Evolutionary conservation across 257 asterid genomes (phyloP), one percentile per base, ranked within the genome.

Genomic region (Ophiorrhiza pumila): DNA sequence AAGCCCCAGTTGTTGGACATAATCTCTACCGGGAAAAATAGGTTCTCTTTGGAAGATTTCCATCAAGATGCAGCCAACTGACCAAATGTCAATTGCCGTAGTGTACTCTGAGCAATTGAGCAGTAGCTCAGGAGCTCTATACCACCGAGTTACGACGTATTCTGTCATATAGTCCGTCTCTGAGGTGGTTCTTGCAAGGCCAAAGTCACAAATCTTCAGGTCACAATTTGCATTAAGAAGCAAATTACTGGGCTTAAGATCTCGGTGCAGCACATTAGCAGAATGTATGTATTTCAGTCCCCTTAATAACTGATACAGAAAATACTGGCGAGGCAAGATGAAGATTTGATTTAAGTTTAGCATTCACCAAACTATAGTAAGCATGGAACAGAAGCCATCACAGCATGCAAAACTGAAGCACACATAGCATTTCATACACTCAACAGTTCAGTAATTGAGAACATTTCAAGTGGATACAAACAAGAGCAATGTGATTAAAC

Each of bases 151-250:
- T 27, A 81, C 85, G 20, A 81, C 85, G 55, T 81, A 81, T 69
- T 77, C 85, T 6, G 85, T 81, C 85, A 81, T 77, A 39, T 57
- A 74, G 79, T 81, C 85, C 1, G 84, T 57, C 79, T 80, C 84
- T 37, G 81, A 42, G 31, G 85, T 77, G 60, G 82, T 81, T 71
- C 85, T 74, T 18, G 85, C 82, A 66, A 80, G 82, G 61, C 85
- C 85, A 71, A 77, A 81, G 41, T 81, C 85, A 50, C 80, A 81
- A 14, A 81, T 74, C 71, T 81, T 80, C 68, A 80, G 76, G 81
- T 80, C 84, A 29, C 84, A 80, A 71, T 77, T 81, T 52, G 85
- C 79, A 75, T 74, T 74, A 29, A 76, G 81, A 37, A 80, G 84
- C 79, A 80, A 70, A 39, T 80, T 80, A 70, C 81, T 77, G 0